Conservation (phyloP, 768 basidiomycete species). For the Phaeotremella fagi region DNA sequence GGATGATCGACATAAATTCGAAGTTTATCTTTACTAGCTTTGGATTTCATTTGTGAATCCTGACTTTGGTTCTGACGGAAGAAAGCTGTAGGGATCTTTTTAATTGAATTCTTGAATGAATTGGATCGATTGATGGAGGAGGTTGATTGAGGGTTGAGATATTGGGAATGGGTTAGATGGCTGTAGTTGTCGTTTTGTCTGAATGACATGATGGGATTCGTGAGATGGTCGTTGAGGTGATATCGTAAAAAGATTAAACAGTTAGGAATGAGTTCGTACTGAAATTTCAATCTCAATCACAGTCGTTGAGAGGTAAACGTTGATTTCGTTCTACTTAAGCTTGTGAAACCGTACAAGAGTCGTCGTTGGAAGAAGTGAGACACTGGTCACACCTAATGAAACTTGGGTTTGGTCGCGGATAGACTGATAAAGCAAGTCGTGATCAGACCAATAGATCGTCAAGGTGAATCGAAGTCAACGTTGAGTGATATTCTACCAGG, state of each 20-base stretch:
- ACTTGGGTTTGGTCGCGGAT: no score
- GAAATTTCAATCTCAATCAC: neutral
- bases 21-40: constrained; percentile 6
- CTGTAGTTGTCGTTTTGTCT: neutral
- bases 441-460: no score
- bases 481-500: no score
- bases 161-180: constrained; percentile 21
- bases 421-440: no score
- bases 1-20: constrained; percentile 2
- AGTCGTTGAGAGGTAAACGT: neutral
- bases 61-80: constrained; percentile 14
- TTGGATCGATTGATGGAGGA: neutral
- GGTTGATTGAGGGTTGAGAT: constrained; percentile 15
- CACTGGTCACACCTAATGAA: no score
- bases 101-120: constrained; percentile 16
- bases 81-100: constrained; percentile 34
- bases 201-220: neutral
- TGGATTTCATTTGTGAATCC: constrained; percentile 13
- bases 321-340: no score
- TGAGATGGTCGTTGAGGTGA: neutral
- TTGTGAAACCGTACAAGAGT: no score
- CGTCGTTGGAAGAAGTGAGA: no score
- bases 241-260: neutral
- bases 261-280: neutral
- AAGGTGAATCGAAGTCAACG: no score